These are phyloP conservation scores for Penicillium paxilli DNA, from an alignment of 495 filamentous ascomycete genomes.

Conservation along the genomic window DNA sequence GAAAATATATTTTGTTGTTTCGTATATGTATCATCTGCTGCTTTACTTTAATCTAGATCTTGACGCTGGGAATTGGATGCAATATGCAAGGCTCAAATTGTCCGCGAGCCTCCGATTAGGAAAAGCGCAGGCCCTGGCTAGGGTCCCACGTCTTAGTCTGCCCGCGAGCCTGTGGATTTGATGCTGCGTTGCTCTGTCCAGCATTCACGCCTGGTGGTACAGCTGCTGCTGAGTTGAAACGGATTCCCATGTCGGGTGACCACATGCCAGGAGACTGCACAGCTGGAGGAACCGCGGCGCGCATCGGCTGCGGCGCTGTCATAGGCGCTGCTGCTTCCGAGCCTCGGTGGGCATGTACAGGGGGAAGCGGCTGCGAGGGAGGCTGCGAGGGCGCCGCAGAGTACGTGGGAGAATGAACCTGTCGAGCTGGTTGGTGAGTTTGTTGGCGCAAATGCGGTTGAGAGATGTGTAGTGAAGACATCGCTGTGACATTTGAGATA, in stretches of 20 bases:
- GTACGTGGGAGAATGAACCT: constrained; percentile 16
- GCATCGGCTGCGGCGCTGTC: constrained; percentile 55
- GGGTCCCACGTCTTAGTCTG: constrained; percentile 57
- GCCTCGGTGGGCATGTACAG: constrained; percentile 14
- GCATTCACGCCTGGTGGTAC: constrained; percentile 15
- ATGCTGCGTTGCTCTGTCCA: constrained; percentile 16
- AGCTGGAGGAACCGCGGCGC: constrained; percentile 54
- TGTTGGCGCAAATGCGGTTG: constrained; percentile 39
- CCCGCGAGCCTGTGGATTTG: constrained; percentile 9
- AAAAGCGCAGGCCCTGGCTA: constrained; percentile 62
- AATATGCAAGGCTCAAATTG: not conserved
- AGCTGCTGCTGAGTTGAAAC: constrained; percentile 52
- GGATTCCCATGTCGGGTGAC: constrained; percentile 78
- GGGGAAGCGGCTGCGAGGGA: constrained; percentile 35
- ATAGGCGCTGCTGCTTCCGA: constrained; percentile 36
- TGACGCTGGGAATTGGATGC: not conserved
- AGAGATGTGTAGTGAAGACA: constrained; percentile 60
- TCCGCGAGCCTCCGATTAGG: constrained; percentile 22
- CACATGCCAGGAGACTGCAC: constrained; percentile 62
- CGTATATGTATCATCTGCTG: not conserved
- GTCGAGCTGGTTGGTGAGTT: constrained; percentile 24
- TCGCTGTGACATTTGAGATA: constrained; percentile 56
- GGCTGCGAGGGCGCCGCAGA: constrained; percentile 27
- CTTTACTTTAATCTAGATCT: not conserved
- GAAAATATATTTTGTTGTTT: not conserved